A percentile compares a stretch with the other conserved stretches of the same genome.
These are phyloP conservation scores for Fragaria ananassa DNA, from an alignment of 306 rosid genomes.

Conservation along the genomic window DNA sequence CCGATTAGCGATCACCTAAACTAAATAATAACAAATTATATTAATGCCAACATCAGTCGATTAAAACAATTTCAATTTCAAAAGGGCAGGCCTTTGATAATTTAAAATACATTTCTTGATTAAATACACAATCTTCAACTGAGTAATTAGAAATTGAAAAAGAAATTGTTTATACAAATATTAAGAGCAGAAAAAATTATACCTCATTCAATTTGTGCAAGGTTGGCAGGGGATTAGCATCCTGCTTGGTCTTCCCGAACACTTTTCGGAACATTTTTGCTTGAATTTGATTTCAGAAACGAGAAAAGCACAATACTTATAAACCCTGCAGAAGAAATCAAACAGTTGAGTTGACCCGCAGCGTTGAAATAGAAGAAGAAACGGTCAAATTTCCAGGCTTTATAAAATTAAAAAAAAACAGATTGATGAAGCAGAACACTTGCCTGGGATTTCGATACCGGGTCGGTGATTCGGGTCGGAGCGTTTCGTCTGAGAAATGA, in stretches of 20 bases:
- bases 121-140: neutral
- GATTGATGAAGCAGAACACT: conserved; percentile 1
- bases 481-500: neutral
- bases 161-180: neutral
- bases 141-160: neutral
- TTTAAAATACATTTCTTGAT: neutral
- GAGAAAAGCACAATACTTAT: neutral
- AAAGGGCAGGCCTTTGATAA: neutral
- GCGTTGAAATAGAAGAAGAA: neutral
- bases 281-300: conserved; percentile 7
- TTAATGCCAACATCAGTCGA: neutral
- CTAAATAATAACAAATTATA: neutral
- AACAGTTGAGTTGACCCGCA: conserved; percentile 4
- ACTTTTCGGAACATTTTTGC: conserved; percentile 65
- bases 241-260: conserved; percentile 74
- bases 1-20: neutral
- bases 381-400: neutral
- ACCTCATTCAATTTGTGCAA: conserved; percentile 90
- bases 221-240: conserved; percentile 61
- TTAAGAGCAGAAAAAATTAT: neutral
- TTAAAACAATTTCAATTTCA: neutral
- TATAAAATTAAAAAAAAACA: neutral
- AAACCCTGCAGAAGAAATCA: conserved; percentile 8
- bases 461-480: neutral
- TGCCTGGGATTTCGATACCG: neutral